phyloP scores from a whole-genome alignment of 1,139 yeast species.

The Suhomyces taliae region DNA sequence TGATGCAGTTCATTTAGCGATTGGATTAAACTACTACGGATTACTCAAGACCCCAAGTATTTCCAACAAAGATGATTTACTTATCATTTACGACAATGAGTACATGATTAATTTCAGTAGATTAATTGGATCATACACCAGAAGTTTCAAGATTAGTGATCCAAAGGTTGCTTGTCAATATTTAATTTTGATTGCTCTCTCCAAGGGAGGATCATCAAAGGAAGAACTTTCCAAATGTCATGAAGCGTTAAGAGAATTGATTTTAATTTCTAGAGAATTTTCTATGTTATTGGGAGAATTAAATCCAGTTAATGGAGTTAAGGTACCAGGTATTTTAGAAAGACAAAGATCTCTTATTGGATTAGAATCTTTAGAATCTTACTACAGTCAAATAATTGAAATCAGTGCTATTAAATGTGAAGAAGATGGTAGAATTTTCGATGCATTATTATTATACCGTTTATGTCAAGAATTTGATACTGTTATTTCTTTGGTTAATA shows the following conservation, averaged over 20 bases:
- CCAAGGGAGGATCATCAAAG: slow-evolving; percentile 36
- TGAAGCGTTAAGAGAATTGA: slow-evolving; percentile 80
- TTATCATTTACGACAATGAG: slow-evolving; percentile 36
- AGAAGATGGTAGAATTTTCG: slow-evolving; percentile 87
- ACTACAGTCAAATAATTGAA: slow-evolving; percentile 64
- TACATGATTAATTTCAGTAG: slow-evolving; percentile 57
- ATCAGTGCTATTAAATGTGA: slow-evolving; percentile 86
- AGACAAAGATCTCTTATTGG: slow-evolving; percentile 68
- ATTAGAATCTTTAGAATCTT: slow-evolving; percentile 53
- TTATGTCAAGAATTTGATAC: slow-evolving; percentile 85
- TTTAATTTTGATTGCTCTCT: slow-evolving; percentile 66
- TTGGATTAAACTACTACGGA: slow-evolving; percentile 77
- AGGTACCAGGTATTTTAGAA: slow-evolving; percentile 85
- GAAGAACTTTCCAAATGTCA: slow-evolving; percentile 63
- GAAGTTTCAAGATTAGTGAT: slow-evolving; percentile 80
- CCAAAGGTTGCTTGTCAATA: slow-evolving; percentile 92
- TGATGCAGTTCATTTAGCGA: slow-evolving; percentile 88
- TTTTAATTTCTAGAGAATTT: slow-evolving; percentile 85
- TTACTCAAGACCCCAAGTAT: slow-evolving; percentile 53
- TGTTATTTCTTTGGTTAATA: slow-evolving; percentile 76
- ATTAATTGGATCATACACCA: slow-evolving; percentile 68
- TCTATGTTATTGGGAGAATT: slow-evolving; percentile 78
- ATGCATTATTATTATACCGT: slow-evolving; percentile 83
- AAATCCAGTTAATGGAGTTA: slow-evolving; percentile 62
- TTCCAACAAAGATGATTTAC: slow-evolving; percentile 33